Percentiles rank a stretch among this genome's conserved stretches.
Evolutionary conservation across 805 yeast genomes (phyloP).

Genomic region (Candida taoyuanica): DNA sequence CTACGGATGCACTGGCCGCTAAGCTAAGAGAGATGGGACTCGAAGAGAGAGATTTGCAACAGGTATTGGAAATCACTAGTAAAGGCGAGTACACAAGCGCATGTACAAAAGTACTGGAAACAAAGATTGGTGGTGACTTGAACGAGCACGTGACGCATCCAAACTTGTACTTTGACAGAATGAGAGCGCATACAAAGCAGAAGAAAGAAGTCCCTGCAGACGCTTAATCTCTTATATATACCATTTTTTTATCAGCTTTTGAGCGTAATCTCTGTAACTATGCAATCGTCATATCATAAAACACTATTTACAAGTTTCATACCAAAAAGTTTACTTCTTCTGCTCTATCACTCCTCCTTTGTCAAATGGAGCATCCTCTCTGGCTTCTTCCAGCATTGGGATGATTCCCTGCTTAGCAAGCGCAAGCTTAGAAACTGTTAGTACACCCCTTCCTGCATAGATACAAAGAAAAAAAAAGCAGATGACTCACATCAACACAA

Average conservation of each 20-base stretch:
- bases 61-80: slow-evolving; percentile 62
- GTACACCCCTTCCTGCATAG: not conserved
- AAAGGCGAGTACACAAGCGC: slow-evolving; percentile 77
- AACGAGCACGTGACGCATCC: slow-evolving; percentile 63
- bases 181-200: slow-evolving; percentile 38
- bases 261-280: too few relatives aligned
- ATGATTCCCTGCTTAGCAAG: slow-evolving; percentile 71
- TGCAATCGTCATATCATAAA: not conserved
- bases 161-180: slow-evolving; percentile 78
- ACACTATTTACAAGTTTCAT: slow-evolving; percentile 7
- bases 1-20: slow-evolving; percentile 53
- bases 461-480: not conserved
- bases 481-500: slow-evolving; percentile 71
- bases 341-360: slow-evolving; percentile 45
- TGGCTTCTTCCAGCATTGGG: slow-evolving; percentile 81
- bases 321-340: slow-evolving; percentile 2
- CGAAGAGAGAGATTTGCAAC: slow-evolving; percentile 50
- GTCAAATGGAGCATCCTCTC: slow-evolving; percentile 86
- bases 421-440: slow-evolving; percentile 34
- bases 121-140: slow-evolving; percentile 48
- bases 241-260: too few relatives aligned
- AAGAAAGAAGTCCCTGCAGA: slow-evolving; percentile 10
- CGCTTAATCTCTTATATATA: slow-evolving; percentile 3
- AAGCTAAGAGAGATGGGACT: slow-evolving; percentile 64
- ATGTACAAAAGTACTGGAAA: slow-evolving; percentile 84